These are phyloP conservation scores for Argentina anserina DNA, from an alignment of 306 rosid genomes.

Conservation along the genomic window DNA sequence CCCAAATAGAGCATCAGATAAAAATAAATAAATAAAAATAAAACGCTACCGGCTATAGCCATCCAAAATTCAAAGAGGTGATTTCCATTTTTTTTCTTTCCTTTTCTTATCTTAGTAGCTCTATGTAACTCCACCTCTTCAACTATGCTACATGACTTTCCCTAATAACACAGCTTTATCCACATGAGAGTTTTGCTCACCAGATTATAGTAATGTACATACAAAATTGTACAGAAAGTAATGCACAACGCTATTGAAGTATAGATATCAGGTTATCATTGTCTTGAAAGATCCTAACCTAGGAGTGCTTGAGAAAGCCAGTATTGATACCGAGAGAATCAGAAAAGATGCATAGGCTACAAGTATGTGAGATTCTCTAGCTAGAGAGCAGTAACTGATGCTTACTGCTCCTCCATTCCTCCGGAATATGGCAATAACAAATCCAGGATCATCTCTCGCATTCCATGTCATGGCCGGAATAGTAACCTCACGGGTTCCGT, in stretches of 20 bases:
- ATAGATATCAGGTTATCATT: not conserved
- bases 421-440: conserved; percentile 58
- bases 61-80: not conserved
- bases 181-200: not conserved
- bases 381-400: conserved; percentile 62
- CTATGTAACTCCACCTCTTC: not conserved
- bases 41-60: not conserved
- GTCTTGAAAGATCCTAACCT: conserved; percentile 17
- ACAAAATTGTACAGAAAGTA: not conserved
- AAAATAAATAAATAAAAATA: too few species aligned
- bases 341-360: conserved; percentile 34
- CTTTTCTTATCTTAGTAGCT: not conserved
- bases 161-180: not conserved
- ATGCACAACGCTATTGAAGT: not conserved
- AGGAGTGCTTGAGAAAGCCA: conserved; percentile 16
- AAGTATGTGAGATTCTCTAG: conserved; percentile 52
- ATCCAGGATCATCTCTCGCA: conserved; percentile 67
- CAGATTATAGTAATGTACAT: not conserved
- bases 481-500: conserved; percentile 54
- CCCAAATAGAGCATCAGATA: too few species aligned
- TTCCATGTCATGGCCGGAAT: conserved; percentile 73
- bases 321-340: conserved; percentile 21
- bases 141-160: not conserved
- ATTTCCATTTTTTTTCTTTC: not conserved
- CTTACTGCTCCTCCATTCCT: conserved; percentile 42